Percentiles rank a stretch among this genome's conserved stretches.
Evolutionary conservation across 1,284 basidiomycete species (phyloP).

Genomic region (Inonotus hispidus): DNA sequence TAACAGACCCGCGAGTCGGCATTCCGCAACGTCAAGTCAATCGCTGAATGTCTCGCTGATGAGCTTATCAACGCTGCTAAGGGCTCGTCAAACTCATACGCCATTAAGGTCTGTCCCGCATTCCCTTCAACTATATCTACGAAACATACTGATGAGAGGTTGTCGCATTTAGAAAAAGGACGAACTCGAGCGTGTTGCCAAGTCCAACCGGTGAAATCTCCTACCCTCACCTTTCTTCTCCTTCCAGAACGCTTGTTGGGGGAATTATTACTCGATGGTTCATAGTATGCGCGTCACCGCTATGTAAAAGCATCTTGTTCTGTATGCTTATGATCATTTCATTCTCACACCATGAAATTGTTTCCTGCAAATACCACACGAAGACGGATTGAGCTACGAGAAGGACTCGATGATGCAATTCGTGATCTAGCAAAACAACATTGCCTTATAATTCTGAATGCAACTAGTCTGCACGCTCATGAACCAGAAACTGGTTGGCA

Average conservation of each 20-base stretch:
- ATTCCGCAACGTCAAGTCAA: slow-evolving; percentile 99
- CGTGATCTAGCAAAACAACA: no score
- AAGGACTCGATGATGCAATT: no score
- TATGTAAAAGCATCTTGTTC: background rate
- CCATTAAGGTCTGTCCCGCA: slow-evolving; percentile 89
- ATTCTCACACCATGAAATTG: background rate
- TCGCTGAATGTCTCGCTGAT: slow-evolving; percentile 98
- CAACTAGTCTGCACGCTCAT: no score
- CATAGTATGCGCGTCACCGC: background rate
- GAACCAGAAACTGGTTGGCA: no score
- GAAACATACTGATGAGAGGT: no score
- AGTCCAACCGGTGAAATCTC: slow-evolving; percentile 90
- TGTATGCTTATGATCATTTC: background rate
- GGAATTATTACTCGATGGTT: background rate
- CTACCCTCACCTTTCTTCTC: background rate
- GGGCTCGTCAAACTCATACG: slow-evolving; percentile 99
- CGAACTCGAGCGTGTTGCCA: slow-evolving; percentile 99
- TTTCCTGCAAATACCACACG: no score
- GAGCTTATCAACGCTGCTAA: slow-evolving; percentile 99
- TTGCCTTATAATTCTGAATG: no score
- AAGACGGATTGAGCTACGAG: no score
- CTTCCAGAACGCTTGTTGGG: no score
- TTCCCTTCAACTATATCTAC: no score
- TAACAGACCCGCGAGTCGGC: slow-evolving; percentile 94
- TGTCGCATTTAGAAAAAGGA: slow-evolving; percentile 71